phyloP scores from a whole-genome alignment of 345 rosid species.

The Gossypium arboreum region DNA sequence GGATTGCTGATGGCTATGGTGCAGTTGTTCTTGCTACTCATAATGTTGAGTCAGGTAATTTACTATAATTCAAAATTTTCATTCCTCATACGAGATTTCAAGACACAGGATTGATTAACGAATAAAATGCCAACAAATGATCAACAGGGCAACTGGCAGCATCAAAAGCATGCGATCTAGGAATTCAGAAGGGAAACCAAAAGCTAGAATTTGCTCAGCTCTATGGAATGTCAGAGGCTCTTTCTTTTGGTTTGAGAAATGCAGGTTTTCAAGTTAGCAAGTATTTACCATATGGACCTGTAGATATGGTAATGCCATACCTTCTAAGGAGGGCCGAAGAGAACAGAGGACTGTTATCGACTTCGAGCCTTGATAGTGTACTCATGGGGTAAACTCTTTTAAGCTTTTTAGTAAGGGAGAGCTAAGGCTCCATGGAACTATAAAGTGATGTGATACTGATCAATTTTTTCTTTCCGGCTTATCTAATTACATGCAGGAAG shows the following conservation, averaged over 20 bases:
- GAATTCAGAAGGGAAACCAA: constrained; percentile 41
- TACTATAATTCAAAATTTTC: neutral
- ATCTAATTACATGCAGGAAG: constrained; percentile 39
- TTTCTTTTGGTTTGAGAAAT: constrained; percentile 65
- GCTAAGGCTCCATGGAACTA: neutral
- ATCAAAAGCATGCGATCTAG: constrained; percentile 53
- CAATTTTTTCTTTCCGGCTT: neutral
- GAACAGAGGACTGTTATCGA: constrained; percentile 69
- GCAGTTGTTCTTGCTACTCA: constrained; percentile 85
- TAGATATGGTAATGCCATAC: constrained; percentile 70
- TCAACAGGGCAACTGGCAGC: constrained; percentile 61
- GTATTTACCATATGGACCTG: constrained; percentile 84
- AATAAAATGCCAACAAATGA: neutral
- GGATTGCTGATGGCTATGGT: constrained; percentile 43
- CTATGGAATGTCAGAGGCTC: constrained; percentile 84
- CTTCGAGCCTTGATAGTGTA: constrained; percentile 59
- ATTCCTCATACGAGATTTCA: neutral
- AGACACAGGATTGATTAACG: neutral
- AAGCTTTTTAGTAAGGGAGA: neutral
- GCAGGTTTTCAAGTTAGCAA: constrained; percentile 92
- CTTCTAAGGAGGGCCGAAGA: constrained; percentile 90
- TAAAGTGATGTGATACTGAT: neutral
- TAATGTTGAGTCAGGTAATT: constrained; percentile 68
- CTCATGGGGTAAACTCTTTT: constrained; percentile 52
- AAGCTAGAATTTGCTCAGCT: constrained; percentile 86